Evolutionary conservation across 2,329 filamentous ascomycete genomes (phyloP), one percentile per base, ranked within the genome.

Genomic region (Sclerotiophoma versabilis): DNA sequence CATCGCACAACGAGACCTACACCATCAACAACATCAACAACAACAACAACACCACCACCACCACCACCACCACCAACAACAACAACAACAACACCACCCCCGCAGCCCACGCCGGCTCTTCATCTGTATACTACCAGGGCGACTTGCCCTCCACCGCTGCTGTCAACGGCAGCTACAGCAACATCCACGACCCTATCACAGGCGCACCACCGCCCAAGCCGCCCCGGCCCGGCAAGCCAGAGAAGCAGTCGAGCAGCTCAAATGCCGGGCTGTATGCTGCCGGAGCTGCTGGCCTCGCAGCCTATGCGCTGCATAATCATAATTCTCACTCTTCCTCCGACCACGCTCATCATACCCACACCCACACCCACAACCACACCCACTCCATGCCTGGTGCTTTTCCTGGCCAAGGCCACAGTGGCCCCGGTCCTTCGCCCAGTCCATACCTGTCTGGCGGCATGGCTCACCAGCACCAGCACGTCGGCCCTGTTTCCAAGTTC

Each of bases 401-500:
- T 26, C 67, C 67, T 7, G 66, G 63, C 14, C 64, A 66, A 9
- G 20, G 11, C 7, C 59, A 66, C 44, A 52, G 53, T 32, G 67
- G 60, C 19, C 17, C 47, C 15, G 47, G 49, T 11, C 57, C 64
- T 7, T 69, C 64, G 5, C 58, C 64, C 10, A 58, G 50, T 27
- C 47, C 62, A 8, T 71, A 66, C 37, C 62, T 60, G 56, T 57
- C 65, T 20, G 72, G 72, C 17, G 70, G 71, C 10, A 76, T 83
- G 67, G 78, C 78, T 26, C 78, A 80, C 51, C 63, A 55, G 38
- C 83, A 84, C 60, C 80, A 81, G 46, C 83, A 83, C 52, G 78
- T 78, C 37, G 84, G 84, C 0, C 82, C 86, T 0, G 75, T 88
- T 1, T 77, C 77, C 30, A 81, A 77, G 43, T 77, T 87, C 25